Conservation (phyloP, 768 basidiomycete species). For the Trametes coccinea region DNA sequence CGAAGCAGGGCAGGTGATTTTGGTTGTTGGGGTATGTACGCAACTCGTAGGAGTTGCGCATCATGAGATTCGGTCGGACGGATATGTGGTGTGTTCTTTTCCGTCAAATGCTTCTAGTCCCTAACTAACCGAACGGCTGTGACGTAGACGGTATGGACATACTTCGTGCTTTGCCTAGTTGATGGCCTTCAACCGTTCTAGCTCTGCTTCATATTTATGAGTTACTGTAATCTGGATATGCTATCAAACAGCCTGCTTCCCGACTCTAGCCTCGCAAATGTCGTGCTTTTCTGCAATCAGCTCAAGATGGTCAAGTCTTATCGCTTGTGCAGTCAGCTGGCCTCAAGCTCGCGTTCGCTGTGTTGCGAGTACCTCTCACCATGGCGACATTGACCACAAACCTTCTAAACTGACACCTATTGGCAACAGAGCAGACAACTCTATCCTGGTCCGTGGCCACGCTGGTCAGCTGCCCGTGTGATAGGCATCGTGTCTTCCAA, state of each 20-base stretch:
- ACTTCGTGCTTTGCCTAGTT: not conserved
- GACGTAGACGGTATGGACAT: slow-evolving; percentile 1
- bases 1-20: slow-evolving; percentile 42
- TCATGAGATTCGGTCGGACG: not conserved
- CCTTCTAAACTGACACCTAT: not conserved
- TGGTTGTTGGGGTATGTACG: not conserved
- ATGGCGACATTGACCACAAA: slow-evolving; percentile 18
- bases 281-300: not conserved
- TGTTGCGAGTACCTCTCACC: not conserved
- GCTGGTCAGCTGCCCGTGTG: not conserved
- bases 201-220: slow-evolving; percentile 18
- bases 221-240: slow-evolving; percentile 18
- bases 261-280: not conserved
- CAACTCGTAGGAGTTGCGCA: not conserved
- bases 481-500: not conserved
- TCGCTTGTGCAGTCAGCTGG: slow-evolving; percentile 3
- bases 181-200: not conserved
- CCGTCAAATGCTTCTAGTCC: not conserved
- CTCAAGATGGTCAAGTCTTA: slow-evolving; percentile 3
- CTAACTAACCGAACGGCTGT: not conserved
- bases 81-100: slow-evolving; percentile 3
- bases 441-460: no score
- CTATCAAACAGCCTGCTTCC: slow-evolving; percentile 1
- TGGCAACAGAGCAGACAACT: not conserved
- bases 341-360: not conserved